Conservation (phyloP, 257 asterid genomes). For the Gentiana dahurica region DNA sequence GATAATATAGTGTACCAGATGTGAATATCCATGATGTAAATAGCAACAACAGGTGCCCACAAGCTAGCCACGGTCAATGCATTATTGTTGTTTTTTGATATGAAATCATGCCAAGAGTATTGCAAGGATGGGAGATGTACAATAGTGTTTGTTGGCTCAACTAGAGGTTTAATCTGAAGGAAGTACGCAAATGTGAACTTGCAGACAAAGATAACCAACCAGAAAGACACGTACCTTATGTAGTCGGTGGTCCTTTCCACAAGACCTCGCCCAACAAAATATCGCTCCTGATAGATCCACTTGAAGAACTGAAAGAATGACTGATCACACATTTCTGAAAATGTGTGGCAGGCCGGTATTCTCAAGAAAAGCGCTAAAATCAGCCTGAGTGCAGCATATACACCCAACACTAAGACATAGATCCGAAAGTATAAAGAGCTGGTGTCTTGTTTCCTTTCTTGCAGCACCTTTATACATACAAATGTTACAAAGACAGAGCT, state of each 20-base stretch:
- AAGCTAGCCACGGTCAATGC: slow-evolving; percentile 63
- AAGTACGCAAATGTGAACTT: slow-evolving; percentile 91
- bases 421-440: slow-evolving; percentile 78
- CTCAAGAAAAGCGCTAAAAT: slow-evolving; percentile 66
- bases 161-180: slow-evolving; percentile 92
- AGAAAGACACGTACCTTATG: slow-evolving; percentile 79
- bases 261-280: slow-evolving; percentile 99
- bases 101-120: slow-evolving; percentile 88
- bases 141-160: slow-evolving; percentile 59
- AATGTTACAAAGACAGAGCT: slow-evolving; percentile 62
- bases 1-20: slow-evolving; percentile 86
- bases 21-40: slow-evolving; percentile 92
- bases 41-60: slow-evolving; percentile 97
- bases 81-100: slow-evolving; percentile 64
- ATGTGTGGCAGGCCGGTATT: slow-evolving; percentile 70
- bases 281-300: slow-evolving; percentile 99
- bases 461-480: slow-evolving; percentile 59
- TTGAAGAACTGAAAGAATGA: slow-evolving; percentile 96
- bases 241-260: slow-evolving; percentile 82
- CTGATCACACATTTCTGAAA: slow-evolving; percentile 83
- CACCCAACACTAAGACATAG: slow-evolving; percentile 82
- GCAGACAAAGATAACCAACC: slow-evolving; percentile 90
- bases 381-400: slow-evolving; percentile 75
- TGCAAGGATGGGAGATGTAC: slow-evolving; percentile 30
- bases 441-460: slow-evolving; percentile 50